Percentiles rank a stretch among this genome's conserved stretches.
phyloP scores from a whole-genome alignment of 192 early-diverging fungal genomes.

The Podila epigama region DNA sequence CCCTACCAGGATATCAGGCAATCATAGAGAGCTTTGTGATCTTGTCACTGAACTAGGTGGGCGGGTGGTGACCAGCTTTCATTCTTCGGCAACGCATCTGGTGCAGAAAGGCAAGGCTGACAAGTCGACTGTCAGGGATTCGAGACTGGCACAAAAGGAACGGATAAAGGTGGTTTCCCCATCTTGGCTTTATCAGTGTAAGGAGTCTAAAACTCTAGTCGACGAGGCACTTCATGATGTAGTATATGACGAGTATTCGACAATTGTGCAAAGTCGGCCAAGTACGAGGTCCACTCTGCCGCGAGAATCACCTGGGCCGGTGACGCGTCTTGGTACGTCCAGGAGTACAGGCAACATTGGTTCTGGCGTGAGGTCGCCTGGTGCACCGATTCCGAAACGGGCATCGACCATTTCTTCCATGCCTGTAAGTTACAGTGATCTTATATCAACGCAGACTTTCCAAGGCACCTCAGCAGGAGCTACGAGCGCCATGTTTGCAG shows the following conservation, averaged over 20 bases:
- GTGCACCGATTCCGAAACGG: neutral
- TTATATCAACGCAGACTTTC: slow-evolving; percentile 13
- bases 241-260: neutral
- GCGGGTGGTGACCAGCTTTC: slow-evolving; percentile 4
- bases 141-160: slow-evolving; percentile 10
- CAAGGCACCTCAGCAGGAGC: slow-evolving; percentile 36
- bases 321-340: neutral
- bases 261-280: neutral
- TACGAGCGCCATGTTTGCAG: slow-evolving; percentile 23
- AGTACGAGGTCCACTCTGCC: neutral
- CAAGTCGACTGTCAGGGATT: slow-evolving; percentile 1
- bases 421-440: neutral
- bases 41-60: slow-evolving; percentile 19
- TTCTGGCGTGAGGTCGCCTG: neutral
- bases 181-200: slow-evolving; percentile 21
- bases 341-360: neutral
- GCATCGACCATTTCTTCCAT: neutral
- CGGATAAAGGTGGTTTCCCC: slow-evolving; percentile 7
- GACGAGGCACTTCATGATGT: neutral
- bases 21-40: slow-evolving; percentile 18
- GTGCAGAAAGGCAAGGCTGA: slow-evolving; percentile 33
- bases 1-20: slow-evolving; percentile 16
- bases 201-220: slow-evolving; percentile 9
- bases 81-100: slow-evolving; percentile 14
- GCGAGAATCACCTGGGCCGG: neutral